Evolutionary conservation across 148 eudicot genomes (phyloP).

Genomic region (Pouteria glomerata): DNA sequence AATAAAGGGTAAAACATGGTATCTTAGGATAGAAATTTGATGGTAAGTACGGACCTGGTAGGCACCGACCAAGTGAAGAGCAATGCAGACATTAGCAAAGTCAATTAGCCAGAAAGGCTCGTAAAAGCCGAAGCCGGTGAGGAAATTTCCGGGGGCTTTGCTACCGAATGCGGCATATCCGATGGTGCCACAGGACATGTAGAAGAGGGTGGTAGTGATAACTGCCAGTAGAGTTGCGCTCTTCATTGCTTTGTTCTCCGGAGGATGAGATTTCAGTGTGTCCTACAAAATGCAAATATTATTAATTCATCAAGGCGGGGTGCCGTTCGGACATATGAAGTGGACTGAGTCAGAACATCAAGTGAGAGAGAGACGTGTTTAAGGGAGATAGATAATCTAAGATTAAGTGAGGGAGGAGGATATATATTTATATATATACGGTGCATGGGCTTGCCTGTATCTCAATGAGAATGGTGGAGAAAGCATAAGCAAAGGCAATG

Average conservation of each 20-base stretch:
- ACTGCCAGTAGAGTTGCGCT: conserved; percentile 72
- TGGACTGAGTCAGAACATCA: too few species aligned
- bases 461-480: conserved; percentile 74
- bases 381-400: not conserved
- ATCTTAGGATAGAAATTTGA: too few species aligned
- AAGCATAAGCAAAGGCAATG: conserved; percentile 90
- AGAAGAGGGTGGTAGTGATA: conserved; percentile 64
- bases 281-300: conserved; percentile 37
- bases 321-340: too few species aligned
- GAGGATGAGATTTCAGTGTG: conserved; percentile 52
- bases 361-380: not conserved
- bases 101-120: conserved; percentile 87
- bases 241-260: conserved; percentile 63
- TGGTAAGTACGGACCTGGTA: too few species aligned
- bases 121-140: conserved; percentile 91
- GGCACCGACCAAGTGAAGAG: conserved; percentile 77
- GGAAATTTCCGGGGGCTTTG: conserved; percentile 81
- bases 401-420: not conserved
- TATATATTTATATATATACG: too few species aligned
- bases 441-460: conserved; percentile 51
- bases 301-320: not conserved
- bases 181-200: conserved; percentile 56
- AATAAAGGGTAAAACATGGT: not conserved
- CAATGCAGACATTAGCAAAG: conserved; percentile 78
- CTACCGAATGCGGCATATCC: conserved; percentile 91